Evolutionary conservation across 768 basidiomycete genomes (phyloP).

Genomic region (Clitopilus passeckerianus): DNA sequence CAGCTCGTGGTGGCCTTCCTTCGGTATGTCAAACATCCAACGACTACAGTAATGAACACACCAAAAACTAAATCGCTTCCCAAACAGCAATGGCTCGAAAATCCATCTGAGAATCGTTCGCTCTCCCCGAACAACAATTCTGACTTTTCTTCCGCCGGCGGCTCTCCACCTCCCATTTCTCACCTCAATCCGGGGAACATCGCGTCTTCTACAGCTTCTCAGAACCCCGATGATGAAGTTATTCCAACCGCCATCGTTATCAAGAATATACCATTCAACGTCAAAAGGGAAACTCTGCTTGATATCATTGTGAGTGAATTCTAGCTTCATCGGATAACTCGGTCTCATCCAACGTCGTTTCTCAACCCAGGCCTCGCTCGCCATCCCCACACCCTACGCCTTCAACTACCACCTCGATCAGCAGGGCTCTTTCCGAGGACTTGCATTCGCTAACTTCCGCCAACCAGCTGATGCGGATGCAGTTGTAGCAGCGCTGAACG

Average conservation of each 20-base stretch:
- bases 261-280: slow-evolving; percentile 99
- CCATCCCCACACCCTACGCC: slow-evolving; percentile 95
- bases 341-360: slow-evolving; percentile 9
- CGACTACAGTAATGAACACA: slow-evolving; percentile 10
- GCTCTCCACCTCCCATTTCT: slow-evolving; percentile 61
- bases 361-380: slow-evolving; percentile 67
- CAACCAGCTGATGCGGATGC: slow-evolving; percentile 89
- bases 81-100: slow-evolving; percentile 83
- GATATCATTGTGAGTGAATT: slow-evolving; percentile 83
- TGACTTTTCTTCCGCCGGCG: slow-evolving; percentile 84
- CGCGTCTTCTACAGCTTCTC: slow-evolving; percentile 44
- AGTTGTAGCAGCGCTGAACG: slow-evolving; percentile 93
- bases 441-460: slow-evolving; percentile 98
- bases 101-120: slow-evolving; percentile 68
- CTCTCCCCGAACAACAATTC: slow-evolving; percentile 85
- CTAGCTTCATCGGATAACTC: slow-evolving; percentile 2
- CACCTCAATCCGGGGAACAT: slow-evolving; percentile 42
- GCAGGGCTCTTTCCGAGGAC: slow-evolving; percentile 91
- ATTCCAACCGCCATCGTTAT: slow-evolving; percentile 99
- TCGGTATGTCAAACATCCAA: slow-evolving; percentile 45
- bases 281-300: slow-evolving; percentile 93
- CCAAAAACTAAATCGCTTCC: slow-evolving; percentile 12
- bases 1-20: slow-evolving; percentile 65
- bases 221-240: slow-evolving; percentile 76
- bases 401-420: slow-evolving; percentile 99